phyloP scores from a whole-genome alignment of 139 green algal species.

The Dunaliella sp. region DNA sequence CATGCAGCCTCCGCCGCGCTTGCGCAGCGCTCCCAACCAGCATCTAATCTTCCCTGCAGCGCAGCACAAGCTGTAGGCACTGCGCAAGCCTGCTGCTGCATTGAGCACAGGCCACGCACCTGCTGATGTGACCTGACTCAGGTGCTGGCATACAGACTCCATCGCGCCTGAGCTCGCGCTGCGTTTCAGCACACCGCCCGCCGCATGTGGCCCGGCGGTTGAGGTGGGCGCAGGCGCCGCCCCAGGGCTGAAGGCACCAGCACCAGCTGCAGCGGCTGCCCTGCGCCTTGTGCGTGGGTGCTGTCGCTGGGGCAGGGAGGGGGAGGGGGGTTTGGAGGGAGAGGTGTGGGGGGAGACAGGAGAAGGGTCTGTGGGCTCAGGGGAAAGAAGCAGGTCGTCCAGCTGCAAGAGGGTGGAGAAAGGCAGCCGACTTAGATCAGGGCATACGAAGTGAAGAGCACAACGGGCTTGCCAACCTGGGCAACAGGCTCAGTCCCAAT shows the following conservation, averaged over 20 bases:
- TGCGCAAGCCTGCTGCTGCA: conserved; percentile 11
- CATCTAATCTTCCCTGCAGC: no score
- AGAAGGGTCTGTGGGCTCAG: not conserved
- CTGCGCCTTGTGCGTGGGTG: not conserved
- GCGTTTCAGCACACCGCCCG: not conserved
- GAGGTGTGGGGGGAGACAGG: not conserved
- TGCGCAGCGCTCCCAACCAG: no score
- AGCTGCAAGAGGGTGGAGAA: not conserved
- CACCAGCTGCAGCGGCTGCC: not conserved
- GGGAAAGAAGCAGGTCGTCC: not conserved
- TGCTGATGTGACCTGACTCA: not conserved
- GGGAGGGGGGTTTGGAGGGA: not conserved
- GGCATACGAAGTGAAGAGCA: not conserved
- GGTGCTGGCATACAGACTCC: not conserved
- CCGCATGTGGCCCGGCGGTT: no score
- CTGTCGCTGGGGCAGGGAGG: not conserved
- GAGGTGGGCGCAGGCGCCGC: not conserved
- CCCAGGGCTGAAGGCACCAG: not conserved
- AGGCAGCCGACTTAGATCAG: not conserved
- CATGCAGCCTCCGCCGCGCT: no score
- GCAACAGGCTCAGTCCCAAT: not conserved
- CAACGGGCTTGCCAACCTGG: not conserved
- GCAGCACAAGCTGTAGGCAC: no score
- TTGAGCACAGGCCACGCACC: not conserved
- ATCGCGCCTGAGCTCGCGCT: not conserved